Conservation (phyloP, 768 basidiomycete genomes). For the Imleria badia region DNA sequence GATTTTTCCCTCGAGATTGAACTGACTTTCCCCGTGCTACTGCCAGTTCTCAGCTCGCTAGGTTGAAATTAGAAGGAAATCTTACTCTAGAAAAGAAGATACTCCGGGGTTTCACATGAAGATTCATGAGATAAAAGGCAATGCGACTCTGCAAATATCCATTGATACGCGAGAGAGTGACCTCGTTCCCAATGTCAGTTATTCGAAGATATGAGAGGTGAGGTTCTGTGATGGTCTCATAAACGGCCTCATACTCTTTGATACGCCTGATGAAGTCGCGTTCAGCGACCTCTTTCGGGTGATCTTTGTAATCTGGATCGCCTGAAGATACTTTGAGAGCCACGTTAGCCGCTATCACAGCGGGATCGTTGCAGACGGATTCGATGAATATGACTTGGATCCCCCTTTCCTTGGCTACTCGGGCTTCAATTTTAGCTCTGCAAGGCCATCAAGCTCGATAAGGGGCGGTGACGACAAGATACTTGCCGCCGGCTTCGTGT, state of each 20-base stretch:
- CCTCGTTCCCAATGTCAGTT: slow-evolving; percentile 89
- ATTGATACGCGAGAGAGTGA: slow-evolving; percentile 82
- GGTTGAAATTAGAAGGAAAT: background rate
- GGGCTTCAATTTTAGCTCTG: slow-evolving; percentile 80
- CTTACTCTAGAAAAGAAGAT: slow-evolving; percentile 94
- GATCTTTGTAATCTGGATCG: slow-evolving; percentile 96
- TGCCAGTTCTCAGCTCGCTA: slow-evolving; percentile 3
- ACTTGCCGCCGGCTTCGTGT: slow-evolving; percentile 69
- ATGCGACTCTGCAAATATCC: slow-evolving; percentile 97
- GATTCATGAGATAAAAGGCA: slow-evolving; percentile 97
- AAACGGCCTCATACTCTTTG: slow-evolving; percentile 89
- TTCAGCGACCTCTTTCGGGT: slow-evolving; percentile 80
- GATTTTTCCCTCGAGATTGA: slow-evolving; percentile 94
- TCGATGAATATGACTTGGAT: slow-evolving; percentile 92
- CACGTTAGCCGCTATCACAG: slow-evolving; percentile 92
- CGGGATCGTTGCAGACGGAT: slow-evolving; percentile 91
- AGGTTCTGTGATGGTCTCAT: slow-evolving; percentile 92
- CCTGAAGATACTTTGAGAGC: slow-evolving; percentile 94
- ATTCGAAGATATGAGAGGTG: slow-evolving; percentile 90
- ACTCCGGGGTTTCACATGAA: slow-evolving; percentile 94
- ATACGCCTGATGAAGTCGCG: slow-evolving; percentile 91
- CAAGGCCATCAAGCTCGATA: slow-evolving; percentile 1
- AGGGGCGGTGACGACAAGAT: background rate
- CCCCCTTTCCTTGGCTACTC: slow-evolving; percentile 84
- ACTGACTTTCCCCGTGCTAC: slow-evolving; percentile 97